These are phyloP conservation scores for Ophiostoma populinum DNA, from an alignment of 2,329 filamentous ascomycete genomes.

Conservation along the genomic window DNA sequence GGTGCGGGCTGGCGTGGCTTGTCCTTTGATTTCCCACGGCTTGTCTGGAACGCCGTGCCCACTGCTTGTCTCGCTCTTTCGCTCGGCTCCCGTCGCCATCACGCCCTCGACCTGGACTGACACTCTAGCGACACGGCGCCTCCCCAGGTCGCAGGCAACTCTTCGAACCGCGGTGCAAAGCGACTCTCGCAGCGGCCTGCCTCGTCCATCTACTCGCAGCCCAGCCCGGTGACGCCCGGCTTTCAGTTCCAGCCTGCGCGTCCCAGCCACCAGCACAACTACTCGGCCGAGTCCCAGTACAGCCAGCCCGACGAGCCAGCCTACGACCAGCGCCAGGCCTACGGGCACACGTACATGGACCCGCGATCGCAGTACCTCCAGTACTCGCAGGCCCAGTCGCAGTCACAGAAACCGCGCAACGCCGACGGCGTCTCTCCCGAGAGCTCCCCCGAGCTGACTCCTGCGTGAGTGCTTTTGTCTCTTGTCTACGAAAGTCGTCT, in stretches of 20 bases:
- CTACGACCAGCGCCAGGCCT: too few species aligned
- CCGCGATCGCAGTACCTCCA: constrained; percentile 1
- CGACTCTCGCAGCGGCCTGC: constrained; percentile 21
- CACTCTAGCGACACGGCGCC: constrained; percentile 16
- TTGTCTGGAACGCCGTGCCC: too few species aligned
- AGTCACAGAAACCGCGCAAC: too few species aligned
- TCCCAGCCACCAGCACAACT: constrained; percentile 7
- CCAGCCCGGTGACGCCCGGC: constrained; percentile 23
- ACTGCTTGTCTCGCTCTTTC: too few species aligned
- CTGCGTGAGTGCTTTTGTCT: constrained; percentile 31
- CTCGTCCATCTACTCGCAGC: constrained; percentile 46
- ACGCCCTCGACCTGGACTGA: too few species aligned
- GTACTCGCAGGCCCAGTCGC: constrained; percentile 6
- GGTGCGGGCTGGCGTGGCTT: too few species aligned
- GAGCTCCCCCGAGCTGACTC: constrained; percentile 34
- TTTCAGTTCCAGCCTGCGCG: constrained; percentile 13
- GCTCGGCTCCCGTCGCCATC: too few species aligned
- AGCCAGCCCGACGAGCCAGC: constrained; percentile 1
- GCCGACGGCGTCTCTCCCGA: constrained; percentile 33
- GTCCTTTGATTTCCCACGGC: too few species aligned
- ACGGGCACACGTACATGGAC: too few species aligned
- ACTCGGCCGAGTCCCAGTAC: background rate
- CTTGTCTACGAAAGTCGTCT: too few species aligned
- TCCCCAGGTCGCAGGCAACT: constrained; percentile 16
- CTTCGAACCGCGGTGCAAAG: constrained; percentile 18